These are phyloP conservation scores for Dioszegia aurantiaca DNA, from an alignment of 768 basidiomycete genomes.

Conservation along the genomic window DNA sequence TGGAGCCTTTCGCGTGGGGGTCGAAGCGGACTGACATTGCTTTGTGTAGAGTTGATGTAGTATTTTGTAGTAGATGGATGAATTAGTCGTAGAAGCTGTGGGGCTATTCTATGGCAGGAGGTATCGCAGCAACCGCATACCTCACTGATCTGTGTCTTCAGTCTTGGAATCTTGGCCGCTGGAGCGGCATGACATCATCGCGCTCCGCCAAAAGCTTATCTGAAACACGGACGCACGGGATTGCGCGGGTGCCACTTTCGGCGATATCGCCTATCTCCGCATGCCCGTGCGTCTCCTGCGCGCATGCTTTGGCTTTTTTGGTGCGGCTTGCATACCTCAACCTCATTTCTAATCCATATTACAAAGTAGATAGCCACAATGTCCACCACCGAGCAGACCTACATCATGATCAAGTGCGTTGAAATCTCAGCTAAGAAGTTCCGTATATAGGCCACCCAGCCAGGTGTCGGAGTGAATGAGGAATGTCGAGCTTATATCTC, in stretches of 20 bases:
- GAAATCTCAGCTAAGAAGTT: too few species aligned
- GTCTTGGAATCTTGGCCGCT: neutral
- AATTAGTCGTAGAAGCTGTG: too few species aligned
- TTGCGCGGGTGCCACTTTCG: neutral
- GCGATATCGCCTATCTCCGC: slow-evolving; percentile 1
- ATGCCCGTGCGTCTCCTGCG: neutral
- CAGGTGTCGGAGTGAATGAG: too few species aligned
- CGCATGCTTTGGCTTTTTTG: slow-evolving; percentile 15
- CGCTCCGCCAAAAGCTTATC: neutral
- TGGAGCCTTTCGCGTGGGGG: neutral
- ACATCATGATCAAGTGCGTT: slow-evolving; percentile 96
- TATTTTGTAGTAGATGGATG: too few species aligned
- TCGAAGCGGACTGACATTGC: slow-evolving; percentile 10
- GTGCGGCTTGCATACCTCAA: too few species aligned
- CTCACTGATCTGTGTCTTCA: neutral
- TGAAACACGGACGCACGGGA: slow-evolving; percentile 10
- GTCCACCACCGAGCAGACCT: slow-evolving; percentile 82
- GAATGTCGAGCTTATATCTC: slow-evolving; percentile 13
- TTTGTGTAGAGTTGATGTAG: neutral
- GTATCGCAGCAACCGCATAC: too few species aligned
- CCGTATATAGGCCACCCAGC: too few species aligned
- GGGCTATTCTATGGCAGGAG: too few species aligned
- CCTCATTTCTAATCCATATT: neutral
- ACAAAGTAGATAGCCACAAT: slow-evolving; percentile 53
- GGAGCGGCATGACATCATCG: neutral